Evolutionary conservation across 1,139 yeast species (phyloP).

Genomic region (Kurtzmaniella quercitrusa): DNA sequence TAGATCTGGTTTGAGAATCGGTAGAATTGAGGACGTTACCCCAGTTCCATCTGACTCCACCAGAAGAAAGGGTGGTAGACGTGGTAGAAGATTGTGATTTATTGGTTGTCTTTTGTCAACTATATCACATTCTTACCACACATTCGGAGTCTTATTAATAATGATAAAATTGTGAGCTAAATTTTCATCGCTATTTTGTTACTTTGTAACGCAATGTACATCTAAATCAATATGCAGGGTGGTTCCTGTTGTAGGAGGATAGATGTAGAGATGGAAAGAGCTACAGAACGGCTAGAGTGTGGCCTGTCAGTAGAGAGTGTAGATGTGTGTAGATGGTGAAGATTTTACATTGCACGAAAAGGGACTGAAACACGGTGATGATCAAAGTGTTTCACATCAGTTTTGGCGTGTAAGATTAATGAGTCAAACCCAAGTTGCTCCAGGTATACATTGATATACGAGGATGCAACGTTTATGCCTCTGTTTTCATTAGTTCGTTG

Average conservation of each 20-base stretch:
- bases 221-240: slow-evolving; percentile 1
- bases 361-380: too few relatives aligned
- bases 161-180: background rate
- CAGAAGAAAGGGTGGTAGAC: slow-evolving; percentile 99
- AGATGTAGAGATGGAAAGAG: background rate
- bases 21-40: slow-evolving; percentile 99
- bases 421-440: too few relatives aligned
- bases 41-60: slow-evolving; percentile 99
- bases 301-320: too few relatives aligned
- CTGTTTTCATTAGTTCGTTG: too few relatives aligned
- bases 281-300: background rate
- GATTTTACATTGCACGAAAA: too few relatives aligned
- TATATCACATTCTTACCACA: background rate
- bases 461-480: too few relatives aligned
- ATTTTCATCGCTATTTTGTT: slow-evolving; percentile 2
- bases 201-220: slow-evolving; percentile 1
- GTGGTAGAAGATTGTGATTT: slow-evolving; percentile 99
- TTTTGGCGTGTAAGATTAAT: too few relatives aligned
- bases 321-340: too few relatives aligned
- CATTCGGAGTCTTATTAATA: slow-evolving; percentile 3
- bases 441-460: too few relatives aligned
- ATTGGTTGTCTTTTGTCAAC: slow-evolving; percentile 5
- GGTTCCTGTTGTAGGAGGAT: background rate
- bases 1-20: slow-evolving; percentile 99
- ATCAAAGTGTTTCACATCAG: too few relatives aligned